Base-by-base conservation (phyloP, 2,329 filamentous ascomycete species). In the Chrysosporium queenslandicum region DNA sequence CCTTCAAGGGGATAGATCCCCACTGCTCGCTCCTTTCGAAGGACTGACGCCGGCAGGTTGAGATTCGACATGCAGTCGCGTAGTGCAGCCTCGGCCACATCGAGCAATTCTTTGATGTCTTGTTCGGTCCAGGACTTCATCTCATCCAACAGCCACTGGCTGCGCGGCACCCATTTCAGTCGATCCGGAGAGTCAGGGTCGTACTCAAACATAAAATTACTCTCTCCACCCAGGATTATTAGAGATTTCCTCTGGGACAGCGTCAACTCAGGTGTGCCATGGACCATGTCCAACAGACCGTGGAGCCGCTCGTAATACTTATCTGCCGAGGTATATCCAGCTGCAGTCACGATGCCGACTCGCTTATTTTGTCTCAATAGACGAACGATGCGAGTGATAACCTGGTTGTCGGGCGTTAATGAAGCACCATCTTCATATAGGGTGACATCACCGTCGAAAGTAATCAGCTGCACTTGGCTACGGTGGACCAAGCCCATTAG, bases 381-480 rank as follows among this genome's bases (percentile, higher is more conserved):
- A 56, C 83, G 82, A 52, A 82, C 62, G 43, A 83, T 78, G 8
- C 79, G 76, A 2, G 72, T 72, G 50, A 97, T 89, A 14, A 94
- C 81, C 0, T 88, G 86, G 65, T 86, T 94, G 14, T 80, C 76
- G 0, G 82, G 75, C 51, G 83, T 81, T 7, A 98, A 75, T 58
- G 81, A 87, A 61, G 88, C 78, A 11, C 92, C 92, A 63, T 98
- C 86, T 53, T 89, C 86, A 67, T 98, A 98, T 20, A 98, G 77
- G 1, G 92, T 98, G 47, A 98, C 89, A 69, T 98, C 92, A 69
- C 92, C 92, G 68, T 98, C 92, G 66, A 98, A 98, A 0, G 92
- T 98, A 50, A 94, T 84, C 3, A 98, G 78, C 60, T 92, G 82
- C 7, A 96, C 77, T 3, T 81, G 78, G 20, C 85, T 83, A 41